Evolutionary conservation across 2,329 filamentous ascomycete genomes (phyloP), one percentile per base, ranked within the genome.

Genomic region (Trematosphaeria pertusa): DNA sequence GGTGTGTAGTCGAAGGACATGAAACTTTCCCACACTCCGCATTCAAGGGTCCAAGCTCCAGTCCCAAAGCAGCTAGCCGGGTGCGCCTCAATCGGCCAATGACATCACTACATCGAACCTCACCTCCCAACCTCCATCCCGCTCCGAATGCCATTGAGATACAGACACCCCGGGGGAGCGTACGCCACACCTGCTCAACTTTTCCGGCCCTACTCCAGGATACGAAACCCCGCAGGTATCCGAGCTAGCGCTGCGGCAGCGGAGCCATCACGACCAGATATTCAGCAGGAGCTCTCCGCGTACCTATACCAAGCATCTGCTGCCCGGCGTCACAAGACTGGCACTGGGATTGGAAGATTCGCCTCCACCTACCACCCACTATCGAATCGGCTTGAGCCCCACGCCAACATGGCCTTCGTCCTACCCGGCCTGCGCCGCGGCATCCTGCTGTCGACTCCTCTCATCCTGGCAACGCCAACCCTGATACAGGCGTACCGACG

Each of bases 341-440:
- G 34, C 12, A 20, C 18, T 22, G 4, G 26, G 7, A 17, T 14
- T 6, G 11, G 34, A 32, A 20, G 3, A 11, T 11, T 22, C 5
- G 9, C 7, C 19, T 4, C 6, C 17, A 40, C 12, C 21, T 11
- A 17, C 24, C 18, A 8, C 9, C 15, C 34, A 20, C 17, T 37
- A 4, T 20, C 15, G 34, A 11, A 19, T 20, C 6, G 15, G 41
- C 14, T 39, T 37, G 20, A 37, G 40, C 24, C 36, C 48, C 5
- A 18, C 47, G 15, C 5, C 17, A 64, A 47, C 28, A 76, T 77
- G 73, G 62, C 73, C 1, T 72, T 70, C 54, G 48, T 73, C 28
- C 58, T 74, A 35, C 69, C 75, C 40, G 68, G 71, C 32, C 69
- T 74, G 20, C 68, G 70, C 38, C 62, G 74, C 50, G 61, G 69